Evolutionary conservation across 257 asterid species (phyloP).

Genomic region (Pogostemon cablin): DNA sequence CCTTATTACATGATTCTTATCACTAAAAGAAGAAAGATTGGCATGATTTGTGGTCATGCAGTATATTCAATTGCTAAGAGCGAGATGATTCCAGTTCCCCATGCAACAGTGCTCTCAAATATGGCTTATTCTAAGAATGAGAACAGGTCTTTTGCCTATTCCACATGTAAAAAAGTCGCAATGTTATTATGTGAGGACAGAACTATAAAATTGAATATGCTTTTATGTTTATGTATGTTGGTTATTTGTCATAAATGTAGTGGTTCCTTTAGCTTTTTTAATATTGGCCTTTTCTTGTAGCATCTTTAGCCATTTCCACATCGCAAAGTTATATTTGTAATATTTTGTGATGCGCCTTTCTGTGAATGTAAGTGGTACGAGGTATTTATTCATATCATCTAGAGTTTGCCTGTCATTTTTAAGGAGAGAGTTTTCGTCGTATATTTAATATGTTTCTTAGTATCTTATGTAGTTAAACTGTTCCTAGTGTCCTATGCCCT

Average conservation of each 20-base stretch:
- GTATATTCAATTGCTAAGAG: constrained; percentile 76
- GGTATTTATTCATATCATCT: constrained; percentile 26
- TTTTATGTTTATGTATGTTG: constrained; percentile 43
- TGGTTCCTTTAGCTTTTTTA: constrained; percentile 30
- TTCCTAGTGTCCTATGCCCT: constrained; percentile 49
- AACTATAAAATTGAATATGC: constrained; percentile 44
- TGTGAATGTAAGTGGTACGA: constrained; percentile 29
- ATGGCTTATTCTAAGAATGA: constrained; percentile 88
- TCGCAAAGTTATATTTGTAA: constrained; percentile 38
- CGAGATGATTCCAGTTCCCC: constrained; percentile 76
- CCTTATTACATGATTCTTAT: constrained; percentile 93
- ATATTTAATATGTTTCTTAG: constrained; percentile 30
- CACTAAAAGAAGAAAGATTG: constrained; percentile 80
- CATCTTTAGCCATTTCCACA: constrained; percentile 35
- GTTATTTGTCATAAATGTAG: constrained; percentile 37
- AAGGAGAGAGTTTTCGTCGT: constrained; percentile 20
- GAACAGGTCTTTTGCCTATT: constrained; percentile 94
- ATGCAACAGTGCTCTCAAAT: constrained; percentile 61
- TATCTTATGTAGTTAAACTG: constrained; percentile 45
- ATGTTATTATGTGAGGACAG: constrained; percentile 46
- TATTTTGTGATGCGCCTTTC: constrained; percentile 36
- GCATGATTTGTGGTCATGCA: constrained; percentile 90
- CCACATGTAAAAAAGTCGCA: constrained; percentile 55
- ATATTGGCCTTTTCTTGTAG: constrained; percentile 32
- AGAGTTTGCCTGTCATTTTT: constrained; percentile 26